phyloP scores from a whole-genome alignment of 495 filamentous ascomycete genomes.

The Lepidopterella palustris region DNA sequence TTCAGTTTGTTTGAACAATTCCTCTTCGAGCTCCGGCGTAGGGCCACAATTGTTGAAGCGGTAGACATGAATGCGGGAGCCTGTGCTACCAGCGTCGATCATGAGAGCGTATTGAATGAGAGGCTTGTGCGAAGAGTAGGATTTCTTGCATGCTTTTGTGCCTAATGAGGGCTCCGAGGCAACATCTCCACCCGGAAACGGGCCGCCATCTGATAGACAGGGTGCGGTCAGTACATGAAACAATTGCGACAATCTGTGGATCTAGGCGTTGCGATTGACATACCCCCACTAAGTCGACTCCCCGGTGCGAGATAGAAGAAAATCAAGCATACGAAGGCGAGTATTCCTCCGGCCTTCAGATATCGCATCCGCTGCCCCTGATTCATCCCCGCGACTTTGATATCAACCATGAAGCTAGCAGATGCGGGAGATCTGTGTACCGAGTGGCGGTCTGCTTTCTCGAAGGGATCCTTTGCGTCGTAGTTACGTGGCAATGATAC shows the following conservation, averaged over 20 bases:
- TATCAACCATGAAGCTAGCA: constrained; percentile 34
- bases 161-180: constrained; percentile 54
- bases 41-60: constrained; percentile 97
- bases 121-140: constrained; percentile 77
- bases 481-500: constrained; percentile 38
- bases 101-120: constrained; percentile 95
- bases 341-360: constrained; percentile 73
- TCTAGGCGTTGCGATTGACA: neutral
- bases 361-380: constrained; percentile 50
- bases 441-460: constrained; percentile 41
- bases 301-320: constrained; percentile 68
- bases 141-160: constrained; percentile 70
- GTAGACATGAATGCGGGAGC: constrained; percentile 96
- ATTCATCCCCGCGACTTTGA: constrained; percentile 46
- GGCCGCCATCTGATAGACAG: constrained; percentile 2
- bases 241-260: constrained; percentile 36
- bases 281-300: constrained; percentile 31
- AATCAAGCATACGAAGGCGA: constrained; percentile 65
- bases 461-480: constrained; percentile 37
- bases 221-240: constrained; percentile 28
- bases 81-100: constrained; percentile 97
- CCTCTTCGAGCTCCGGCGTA: constrained; percentile 89
- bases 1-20: constrained; percentile 84
- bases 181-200: constrained; percentile 24
- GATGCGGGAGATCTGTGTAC: constrained; percentile 16